Evolutionary conservation across 768 basidiomycete genomes (phyloP).

Genomic region (Boletus rubroflammeus): DNA sequence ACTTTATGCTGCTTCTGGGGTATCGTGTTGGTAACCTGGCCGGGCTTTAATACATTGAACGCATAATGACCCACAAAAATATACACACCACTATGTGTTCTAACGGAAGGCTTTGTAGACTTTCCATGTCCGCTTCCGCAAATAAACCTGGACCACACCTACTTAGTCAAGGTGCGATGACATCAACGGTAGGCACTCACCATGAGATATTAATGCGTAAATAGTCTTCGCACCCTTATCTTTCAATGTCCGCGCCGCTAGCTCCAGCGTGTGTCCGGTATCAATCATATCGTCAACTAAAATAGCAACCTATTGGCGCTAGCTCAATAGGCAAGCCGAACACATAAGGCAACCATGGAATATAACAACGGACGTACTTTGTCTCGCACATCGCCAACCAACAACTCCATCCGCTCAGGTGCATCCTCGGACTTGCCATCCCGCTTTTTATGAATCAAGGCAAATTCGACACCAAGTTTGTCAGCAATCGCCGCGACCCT

Average conservation of each 20-base stretch:
- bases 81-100: conserved; percentile 76
- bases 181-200: conserved; percentile 38
- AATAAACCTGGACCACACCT: conserved; percentile 55
- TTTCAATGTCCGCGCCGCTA: conserved; percentile 81
- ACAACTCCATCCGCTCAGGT: conserved; percentile 83
- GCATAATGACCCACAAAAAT: background rate
- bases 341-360: background rate
- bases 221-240: conserved; percentile 88
- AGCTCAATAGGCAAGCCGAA: conserved; percentile 8
- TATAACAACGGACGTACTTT: conserved; percentile 47
- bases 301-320: conserved; percentile 66
- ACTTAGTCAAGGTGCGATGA: conserved; percentile 3
- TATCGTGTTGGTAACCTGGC: conserved; percentile 90
- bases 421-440: conserved; percentile 61
- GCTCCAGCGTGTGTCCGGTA: conserved; percentile 81
- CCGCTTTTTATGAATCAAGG: conserved; percentile 89
- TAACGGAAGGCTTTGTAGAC: conserved; percentile 69
- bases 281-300: conserved; percentile 99
- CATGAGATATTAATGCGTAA: conserved; percentile 90
- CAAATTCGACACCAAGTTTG: conserved; percentile 92
- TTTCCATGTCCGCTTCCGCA: conserved; percentile 68
- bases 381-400: conserved; percentile 91
- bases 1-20: conserved; percentile 72
- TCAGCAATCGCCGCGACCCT: conserved; percentile 95
- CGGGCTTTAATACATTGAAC: conserved; percentile 5